Conservation (phyloP, 257 asterid genomes). For the Solanum chmielewskii region DNA sequence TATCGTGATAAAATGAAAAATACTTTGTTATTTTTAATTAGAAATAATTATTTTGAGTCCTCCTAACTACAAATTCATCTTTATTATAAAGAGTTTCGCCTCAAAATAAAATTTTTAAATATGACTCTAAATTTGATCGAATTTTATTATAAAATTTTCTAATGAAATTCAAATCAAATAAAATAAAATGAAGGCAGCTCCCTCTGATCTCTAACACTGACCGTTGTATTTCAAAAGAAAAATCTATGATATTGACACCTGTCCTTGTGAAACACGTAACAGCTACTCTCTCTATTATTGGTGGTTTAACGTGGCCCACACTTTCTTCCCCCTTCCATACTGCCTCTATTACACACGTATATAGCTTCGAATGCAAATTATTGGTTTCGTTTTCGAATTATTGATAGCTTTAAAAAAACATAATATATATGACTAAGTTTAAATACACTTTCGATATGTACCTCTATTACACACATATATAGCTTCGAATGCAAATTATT, state of each 20-base stretch:
- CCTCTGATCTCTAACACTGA: not conserved
- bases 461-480: not conserved
- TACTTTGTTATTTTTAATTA: too few relatives aligned
- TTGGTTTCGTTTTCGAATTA: fast-evolving
- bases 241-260: not conserved
- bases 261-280: conserved; percentile 13
- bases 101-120: fast-evolving
- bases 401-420: not conserved
- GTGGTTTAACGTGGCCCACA: not conserved
- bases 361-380: too few relatives aligned
- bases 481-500: too few relatives aligned
- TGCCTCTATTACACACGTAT: not conserved
- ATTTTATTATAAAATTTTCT: too few relatives aligned
- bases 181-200: not conserved
- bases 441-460: too few relatives aligned
- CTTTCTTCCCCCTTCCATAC: not conserved
- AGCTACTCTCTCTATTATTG: conserved; percentile 30
- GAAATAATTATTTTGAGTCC: too few relatives aligned
- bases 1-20: too few relatives aligned
- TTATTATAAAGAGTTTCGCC: fast-evolving
- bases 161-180: too few relatives aligned
- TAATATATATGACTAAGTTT: too few relatives aligned
- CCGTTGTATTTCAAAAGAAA: conserved; percentile 3
- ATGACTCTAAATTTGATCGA: too few relatives aligned
- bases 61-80: fast-evolving